Evolutionary conservation across 257 asterid genomes (phyloP).

Genomic region (Solanum paucissectum): DNA sequence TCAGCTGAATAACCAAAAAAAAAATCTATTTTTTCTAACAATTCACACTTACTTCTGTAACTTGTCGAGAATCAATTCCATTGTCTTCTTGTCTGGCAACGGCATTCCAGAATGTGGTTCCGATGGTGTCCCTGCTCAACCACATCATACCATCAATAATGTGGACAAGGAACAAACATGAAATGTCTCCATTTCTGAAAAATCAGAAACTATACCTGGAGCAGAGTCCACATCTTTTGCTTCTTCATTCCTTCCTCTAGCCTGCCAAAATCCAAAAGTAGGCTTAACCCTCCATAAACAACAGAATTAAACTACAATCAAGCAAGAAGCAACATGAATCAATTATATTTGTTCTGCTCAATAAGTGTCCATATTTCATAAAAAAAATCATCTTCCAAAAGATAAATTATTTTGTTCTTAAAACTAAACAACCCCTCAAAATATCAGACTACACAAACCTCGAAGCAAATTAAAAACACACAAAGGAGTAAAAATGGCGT

Average conservation of each 20-base stretch:
- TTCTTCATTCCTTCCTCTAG: slow-evolving; percentile 37
- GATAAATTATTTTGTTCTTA: not conserved
- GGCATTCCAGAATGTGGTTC: slow-evolving; percentile 34
- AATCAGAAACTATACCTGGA: slow-evolving; percentile 39
- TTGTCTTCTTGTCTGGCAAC: slow-evolving; percentile 68
- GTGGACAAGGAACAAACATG: not conserved
- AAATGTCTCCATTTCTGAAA: not conserved
- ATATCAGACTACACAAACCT: not conserved
- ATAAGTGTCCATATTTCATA: not conserved
- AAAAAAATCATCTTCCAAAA: not conserved
- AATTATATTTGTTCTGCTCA: not conserved
- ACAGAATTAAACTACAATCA: not conserved
- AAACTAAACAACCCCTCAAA: not conserved
- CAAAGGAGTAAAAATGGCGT: slow-evolving; percentile 25
- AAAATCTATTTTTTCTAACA: not conserved
- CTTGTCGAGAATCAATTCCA: slow-evolving; percentile 83
- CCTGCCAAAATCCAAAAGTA: slow-evolving; percentile 52
- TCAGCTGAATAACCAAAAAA: not conserved
- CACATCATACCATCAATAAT: not conserved
- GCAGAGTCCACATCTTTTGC: slow-evolving; percentile 38
- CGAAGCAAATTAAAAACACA: not conserved
- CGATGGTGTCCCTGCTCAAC: slow-evolving; percentile 51
- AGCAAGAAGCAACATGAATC: not conserved
- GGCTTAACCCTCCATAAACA: slow-evolving; percentile 11
- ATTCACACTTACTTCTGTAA: slow-evolving; percentile 74